Evolutionary conservation across 345 rosid species (phyloP).

Genomic region (Eucalyptus viminalis): DNA sequence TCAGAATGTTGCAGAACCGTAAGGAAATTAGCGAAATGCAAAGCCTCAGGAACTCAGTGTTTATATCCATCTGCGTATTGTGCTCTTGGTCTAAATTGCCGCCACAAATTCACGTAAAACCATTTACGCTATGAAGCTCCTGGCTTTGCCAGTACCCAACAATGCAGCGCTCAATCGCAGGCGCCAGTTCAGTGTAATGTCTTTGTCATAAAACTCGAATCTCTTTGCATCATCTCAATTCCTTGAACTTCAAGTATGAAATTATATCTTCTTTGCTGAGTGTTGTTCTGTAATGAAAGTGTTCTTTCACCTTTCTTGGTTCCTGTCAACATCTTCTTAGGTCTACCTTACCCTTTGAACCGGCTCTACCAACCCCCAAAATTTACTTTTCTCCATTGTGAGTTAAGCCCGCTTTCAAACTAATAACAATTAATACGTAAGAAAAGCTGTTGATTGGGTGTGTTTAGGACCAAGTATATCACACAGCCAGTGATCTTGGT

Average conservation of each 20-base stretch:
- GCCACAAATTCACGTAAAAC: not conserved
- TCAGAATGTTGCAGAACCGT: not conserved
- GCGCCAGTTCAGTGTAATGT: not conserved
- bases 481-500: not conserved
- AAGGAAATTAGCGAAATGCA: not conserved
- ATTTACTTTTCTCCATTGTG: not conserved
- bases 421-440: not conserved
- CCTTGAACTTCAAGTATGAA: not conserved
- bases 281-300: not conserved
- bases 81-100: not conserved
- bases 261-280: not conserved
- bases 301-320: not conserved
- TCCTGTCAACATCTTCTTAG: not conserved
- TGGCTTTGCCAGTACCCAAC: not conserved
- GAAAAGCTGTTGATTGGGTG: not conserved
- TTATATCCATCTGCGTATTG: not conserved
- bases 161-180: rapidly evolving
- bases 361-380: not conserved
- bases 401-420: not conserved
- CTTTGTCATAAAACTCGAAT: not conserved
- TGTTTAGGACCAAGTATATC: not conserved
- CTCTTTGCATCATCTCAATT: not conserved
- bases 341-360: not conserved
- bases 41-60: not conserved
- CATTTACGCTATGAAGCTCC: not conserved